Percentiles rank a stretch among this genome's conserved stretches.
Evolutionary conservation across 257 asterid genomes (phyloP).

Genomic region (Penstemon davidsonii): DNA sequence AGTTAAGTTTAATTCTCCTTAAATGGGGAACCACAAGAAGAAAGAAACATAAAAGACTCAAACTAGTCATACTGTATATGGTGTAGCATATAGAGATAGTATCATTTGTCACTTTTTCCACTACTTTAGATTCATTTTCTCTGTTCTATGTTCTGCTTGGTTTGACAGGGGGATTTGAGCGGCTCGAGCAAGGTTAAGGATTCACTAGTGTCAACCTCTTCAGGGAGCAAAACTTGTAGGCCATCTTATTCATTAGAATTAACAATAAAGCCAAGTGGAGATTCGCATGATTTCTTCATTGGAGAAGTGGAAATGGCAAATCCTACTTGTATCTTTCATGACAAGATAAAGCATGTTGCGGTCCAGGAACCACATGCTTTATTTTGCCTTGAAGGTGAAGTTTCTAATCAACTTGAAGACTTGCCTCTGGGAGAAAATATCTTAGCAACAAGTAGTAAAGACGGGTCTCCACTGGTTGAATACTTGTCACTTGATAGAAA

Average conservation of each 20-base stretch:
- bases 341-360: slow-evolving; percentile 29
- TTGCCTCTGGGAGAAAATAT: too few relatives aligned
- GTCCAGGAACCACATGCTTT: slow-evolving; percentile 28
- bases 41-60: not conserved
- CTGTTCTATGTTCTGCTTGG: slow-evolving; percentile 29
- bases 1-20: not conserved
- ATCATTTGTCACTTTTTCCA: not conserved
- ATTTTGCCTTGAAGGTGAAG: too few relatives aligned
- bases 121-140: slow-evolving; percentile 26
- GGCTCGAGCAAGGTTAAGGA: slow-evolving; percentile 34
- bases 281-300: slow-evolving; percentile 27
- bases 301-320: slow-evolving; percentile 29
- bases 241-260: slow-evolving; percentile 30
- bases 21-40: not conserved
- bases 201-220: slow-evolving; percentile 30
- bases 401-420: too few relatives aligned
- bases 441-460: too few relatives aligned
- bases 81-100: not conserved
- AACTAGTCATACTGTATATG: not conserved
- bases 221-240: slow-evolving; percentile 31
- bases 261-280: slow-evolving; percentile 26
- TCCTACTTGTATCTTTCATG: slow-evolving; percentile 32
- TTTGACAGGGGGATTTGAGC: slow-evolving; percentile 46
- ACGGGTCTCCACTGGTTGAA: too few relatives aligned
- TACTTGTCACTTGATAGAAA: too few relatives aligned